phyloP scores from a whole-genome alignment of 2,329 filamentous ascomycete genomes.

The Exophiala mesophila region DNA sequence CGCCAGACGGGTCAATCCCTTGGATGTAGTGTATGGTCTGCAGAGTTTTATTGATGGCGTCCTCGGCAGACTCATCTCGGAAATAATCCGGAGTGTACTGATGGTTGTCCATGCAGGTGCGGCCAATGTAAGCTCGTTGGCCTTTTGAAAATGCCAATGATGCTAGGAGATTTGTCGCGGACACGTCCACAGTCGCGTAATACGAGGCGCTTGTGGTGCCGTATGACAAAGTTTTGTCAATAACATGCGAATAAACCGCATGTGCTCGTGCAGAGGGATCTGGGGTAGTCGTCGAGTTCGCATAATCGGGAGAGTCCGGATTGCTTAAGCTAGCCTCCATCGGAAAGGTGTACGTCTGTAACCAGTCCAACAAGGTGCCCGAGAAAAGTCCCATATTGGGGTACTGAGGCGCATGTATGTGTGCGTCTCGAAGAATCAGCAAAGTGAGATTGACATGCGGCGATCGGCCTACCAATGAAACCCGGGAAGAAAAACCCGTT shows the following conservation, averaged over 20 bases:
- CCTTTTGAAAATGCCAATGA: constrained; percentile 70
- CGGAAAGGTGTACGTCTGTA: constrained; percentile 90
- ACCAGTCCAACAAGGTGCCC: constrained; percentile 88
- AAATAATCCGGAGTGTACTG: constrained; percentile 68
- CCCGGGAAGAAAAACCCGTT: constrained; percentile 17
- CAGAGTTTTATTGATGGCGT: constrained; percentile 52
- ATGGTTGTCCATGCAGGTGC: constrained; percentile 85
- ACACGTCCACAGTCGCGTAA: constrained; percentile 82
- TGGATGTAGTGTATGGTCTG: constrained; percentile 61
- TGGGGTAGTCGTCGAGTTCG: constrained; percentile 10
- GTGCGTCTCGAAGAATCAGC: constrained; percentile 33
- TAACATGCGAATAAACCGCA: constrained; percentile 69
- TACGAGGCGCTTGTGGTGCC: constrained; percentile 91
- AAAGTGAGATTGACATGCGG: not conserved
- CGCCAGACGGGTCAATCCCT: constrained; percentile 57
- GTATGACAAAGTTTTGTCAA: constrained; percentile 74
- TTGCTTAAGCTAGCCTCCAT: constrained; percentile 69
- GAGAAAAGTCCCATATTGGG: constrained; percentile 93
- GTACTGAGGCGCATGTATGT: constrained; percentile 92
- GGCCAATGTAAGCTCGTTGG: constrained; percentile 83
- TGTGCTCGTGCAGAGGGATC: constrained; percentile 55
- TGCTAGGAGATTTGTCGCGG: constrained; percentile 81
- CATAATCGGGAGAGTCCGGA: constrained; percentile 17
- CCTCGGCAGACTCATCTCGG: constrained; percentile 62
- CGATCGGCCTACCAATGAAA: not conserved